phyloP scores from a whole-genome alignment of 768 basidiomycete genomes.

The Boletus subcaerulescens region DNA sequence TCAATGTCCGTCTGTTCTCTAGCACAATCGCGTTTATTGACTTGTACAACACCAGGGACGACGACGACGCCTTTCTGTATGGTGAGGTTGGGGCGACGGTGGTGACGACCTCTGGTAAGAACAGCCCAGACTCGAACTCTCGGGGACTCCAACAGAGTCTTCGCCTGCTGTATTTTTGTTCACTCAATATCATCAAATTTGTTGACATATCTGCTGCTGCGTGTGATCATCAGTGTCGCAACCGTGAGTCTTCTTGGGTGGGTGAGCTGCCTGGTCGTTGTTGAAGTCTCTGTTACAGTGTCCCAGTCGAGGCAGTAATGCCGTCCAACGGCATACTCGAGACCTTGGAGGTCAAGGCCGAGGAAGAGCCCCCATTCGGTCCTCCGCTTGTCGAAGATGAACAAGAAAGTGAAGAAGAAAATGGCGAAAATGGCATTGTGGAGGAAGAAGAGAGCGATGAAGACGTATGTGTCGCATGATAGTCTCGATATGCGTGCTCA shows the following conservation, averaged over 20 bases:
- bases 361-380: constrained; percentile 34
- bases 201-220: constrained; percentile 36
- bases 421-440: constrained; percentile 34
- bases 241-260: constrained; percentile 52
- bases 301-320: constrained; percentile 41
- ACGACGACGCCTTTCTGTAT: constrained; percentile 80
- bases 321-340: constrained; percentile 49
- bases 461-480: constrained; percentile 36
- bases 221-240: constrained; percentile 53
- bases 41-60: constrained; percentile 49
- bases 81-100: constrained; percentile 47
- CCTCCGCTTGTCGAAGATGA: constrained; percentile 20
- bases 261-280: constrained; percentile 21
- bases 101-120: constrained; percentile 48
- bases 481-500: constrained; percentile 3
- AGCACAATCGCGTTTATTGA: constrained; percentile 24
- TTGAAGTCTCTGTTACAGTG: constrained; percentile 27
- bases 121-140: constrained; percentile 24
- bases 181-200: constrained; percentile 38
- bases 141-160: constrained; percentile 28
- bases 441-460: constrained; percentile 48
- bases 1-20: constrained; percentile 29
- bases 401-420: constrained; percentile 24
- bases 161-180: constrained; percentile 32
- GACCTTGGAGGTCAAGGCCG: constrained; percentile 47